Evolutionary conservation across 306 rosid species (phyloP).

Genomic region (Fragaria nilgerrensis): DNA sequence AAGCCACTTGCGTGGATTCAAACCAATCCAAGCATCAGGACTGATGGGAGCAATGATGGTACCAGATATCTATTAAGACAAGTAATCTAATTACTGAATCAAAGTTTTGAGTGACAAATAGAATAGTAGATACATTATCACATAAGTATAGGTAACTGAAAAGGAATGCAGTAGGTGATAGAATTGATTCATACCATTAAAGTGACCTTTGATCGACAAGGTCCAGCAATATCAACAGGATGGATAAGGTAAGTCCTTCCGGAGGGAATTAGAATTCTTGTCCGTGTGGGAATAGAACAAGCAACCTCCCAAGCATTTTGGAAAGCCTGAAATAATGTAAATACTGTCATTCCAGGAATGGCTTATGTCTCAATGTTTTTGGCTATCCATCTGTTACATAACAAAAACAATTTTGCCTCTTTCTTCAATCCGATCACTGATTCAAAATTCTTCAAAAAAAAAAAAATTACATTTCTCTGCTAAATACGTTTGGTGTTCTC

Average conservation of each 20-base stretch:
- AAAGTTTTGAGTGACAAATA: not conserved
- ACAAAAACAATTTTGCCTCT: not conserved
- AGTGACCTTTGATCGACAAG: constrained; percentile 71
- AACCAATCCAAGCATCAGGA: constrained; percentile 63
- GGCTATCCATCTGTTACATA: not conserved
- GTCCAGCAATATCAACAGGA: constrained; percentile 71
- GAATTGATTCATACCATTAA: constrained; percentile 45
- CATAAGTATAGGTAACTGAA: not conserved
- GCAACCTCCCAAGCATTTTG: constrained; percentile 61
- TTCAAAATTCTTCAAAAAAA: not conserved
- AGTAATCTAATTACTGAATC: constrained; percentile 14
- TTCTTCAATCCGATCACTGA: not conserved
- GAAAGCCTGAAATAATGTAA: constrained; percentile 52
- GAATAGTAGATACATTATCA: not conserved
- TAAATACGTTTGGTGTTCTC: not conserved
- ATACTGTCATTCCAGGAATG: not conserved
- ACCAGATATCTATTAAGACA: constrained; percentile 58
- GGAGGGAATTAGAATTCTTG: constrained; percentile 44
- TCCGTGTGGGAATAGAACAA: constrained; percentile 47
- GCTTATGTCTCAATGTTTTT: not conserved
- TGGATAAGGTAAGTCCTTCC: constrained; percentile 52
- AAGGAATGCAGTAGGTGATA: not conserved
- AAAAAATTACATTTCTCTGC: not conserved
- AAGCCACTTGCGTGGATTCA: constrained; percentile 66
- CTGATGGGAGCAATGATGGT: constrained; percentile 67